phyloP scores from a whole-genome alignment of 1,139 yeast genomes.

The Dujonia santamariae region DNA sequence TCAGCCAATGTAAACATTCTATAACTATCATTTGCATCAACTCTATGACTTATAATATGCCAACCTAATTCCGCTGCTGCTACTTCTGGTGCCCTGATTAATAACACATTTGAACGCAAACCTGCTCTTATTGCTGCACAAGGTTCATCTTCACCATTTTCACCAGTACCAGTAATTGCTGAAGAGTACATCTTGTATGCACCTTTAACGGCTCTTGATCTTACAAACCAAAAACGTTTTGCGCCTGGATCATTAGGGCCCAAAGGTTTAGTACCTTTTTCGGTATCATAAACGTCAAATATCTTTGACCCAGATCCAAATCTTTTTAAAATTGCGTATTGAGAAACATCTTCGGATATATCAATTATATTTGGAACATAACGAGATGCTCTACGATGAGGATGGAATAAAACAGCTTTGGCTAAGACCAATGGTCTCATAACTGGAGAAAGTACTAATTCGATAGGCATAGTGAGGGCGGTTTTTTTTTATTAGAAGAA shows the following conservation, averaged over 20 bases:
- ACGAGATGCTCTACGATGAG: constrained; percentile 56
- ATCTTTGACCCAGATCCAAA: constrained; percentile 59
- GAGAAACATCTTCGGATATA: constrained; percentile 29
- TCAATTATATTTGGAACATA: constrained; percentile 55
- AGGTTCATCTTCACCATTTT: constrained; percentile 50
- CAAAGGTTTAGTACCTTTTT: constrained; percentile 29
- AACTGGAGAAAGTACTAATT: constrained; percentile 53
- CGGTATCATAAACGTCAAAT: constrained; percentile 51
- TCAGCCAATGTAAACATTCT: constrained; percentile 57
- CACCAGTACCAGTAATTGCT: constrained; percentile 35
- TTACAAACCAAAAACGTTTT: constrained; percentile 48
- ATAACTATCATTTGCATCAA: constrained; percentile 61
- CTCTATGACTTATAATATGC: constrained; percentile 57
- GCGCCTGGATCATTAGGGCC: constrained; percentile 39
- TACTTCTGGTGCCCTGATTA: constrained; percentile 46
- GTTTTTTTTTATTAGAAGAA: no score
- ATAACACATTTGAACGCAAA: constrained; percentile 52
- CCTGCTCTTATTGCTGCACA: constrained; percentile 61
- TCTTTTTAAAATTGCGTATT: constrained; percentile 48
- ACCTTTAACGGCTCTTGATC: constrained; percentile 64
- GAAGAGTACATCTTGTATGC: constrained; percentile 56
- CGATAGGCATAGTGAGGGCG: constrained; percentile 71
- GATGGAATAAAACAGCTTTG: constrained; percentile 51
- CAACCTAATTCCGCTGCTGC: constrained; percentile 59
- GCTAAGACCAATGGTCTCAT: constrained; percentile 59